Evolutionary conservation across 1,139 yeast genomes (phyloP), one percentile per base, ranked within the genome.

Genomic region (Pichiaceae sp.): DNA sequence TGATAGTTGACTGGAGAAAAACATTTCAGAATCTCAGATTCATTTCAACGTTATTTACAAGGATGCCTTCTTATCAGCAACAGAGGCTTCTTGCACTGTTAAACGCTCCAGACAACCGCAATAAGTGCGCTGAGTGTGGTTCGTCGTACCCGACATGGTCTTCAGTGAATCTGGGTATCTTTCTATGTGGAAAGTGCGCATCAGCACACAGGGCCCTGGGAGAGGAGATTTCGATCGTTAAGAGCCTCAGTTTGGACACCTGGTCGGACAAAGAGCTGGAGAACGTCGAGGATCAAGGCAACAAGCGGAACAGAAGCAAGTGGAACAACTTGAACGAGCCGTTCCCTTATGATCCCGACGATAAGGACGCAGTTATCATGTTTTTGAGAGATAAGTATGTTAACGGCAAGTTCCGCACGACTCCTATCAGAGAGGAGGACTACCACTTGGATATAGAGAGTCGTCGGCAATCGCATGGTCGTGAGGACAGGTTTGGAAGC

Each of bases 161-260:
- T 2, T 63, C 68, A 18, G 63, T 60, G 49, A 63, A 63, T 34
- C 46, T 77, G 34, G 91, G 91, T 20, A 61, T 81, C 4, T 74
- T 82, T 42, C 61, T 82, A 21, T 82, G 93, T 60, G 91, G 89
- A 4, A 63, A 87, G 44, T 82, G 93, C 66, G 86, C 89, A 7
- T 72, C 83, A 9, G 67, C 73, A 29, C 97, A 89, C 58, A 71
- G 93, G 45, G 72, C 84, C 25, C 61, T 89, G 42, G 94, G 94
- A 0, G 61, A 79, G 0, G 82, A 78, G 45, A 65, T 85, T 4
- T 80, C 95, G 17, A 73, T 73, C 46, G 82, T 87, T 4, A 75
- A 93, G 45, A 84, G 95, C 1, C 63, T 91, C 44, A 80, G 94
- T 2, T 68, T 87, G 50, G 98, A 91, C 53, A 66, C 70, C 2